Base-by-base conservation (phyloP, 2,329 filamentous ascomycete species). In the Colletotrichum eleusines region DNA sequence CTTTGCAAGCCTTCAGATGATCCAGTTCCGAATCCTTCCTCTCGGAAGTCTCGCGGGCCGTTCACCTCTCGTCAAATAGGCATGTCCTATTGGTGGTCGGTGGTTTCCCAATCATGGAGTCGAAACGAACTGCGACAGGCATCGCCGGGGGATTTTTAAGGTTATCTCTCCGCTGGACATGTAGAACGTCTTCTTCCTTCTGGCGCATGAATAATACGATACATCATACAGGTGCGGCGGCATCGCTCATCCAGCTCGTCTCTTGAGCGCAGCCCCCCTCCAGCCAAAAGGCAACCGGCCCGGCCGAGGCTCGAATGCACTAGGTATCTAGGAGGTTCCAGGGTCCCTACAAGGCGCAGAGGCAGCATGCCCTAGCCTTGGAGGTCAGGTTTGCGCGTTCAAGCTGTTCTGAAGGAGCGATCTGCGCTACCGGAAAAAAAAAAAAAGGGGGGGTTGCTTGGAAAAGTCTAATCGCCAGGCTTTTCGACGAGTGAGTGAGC, bases 321-420 rank as follows among this genome's bases (percentile, higher is more conserved):
- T 16, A 54, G n/a, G n/a, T n/a, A n/a, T n/a, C n/a, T n/a, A n/a
- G n/a, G n/a, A 33, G 31, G 55, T 40, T 65, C 33, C 66, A 58
- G 40, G 35, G 23, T 35, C 33, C 18, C 51, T 23, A 35, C 14
- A 23, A 67, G n/a, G 58, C 64, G 40, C 5, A 20, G 12, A 12
- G 42, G 12, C n/a, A 12, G 38, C 48, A 40, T 62, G 6, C 48
- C 26, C 58, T 26, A 46, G 23, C 26, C 16, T 20, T 28, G n/a
- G 38, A 54, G 53, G 26, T 35, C 35, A 48, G 18, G 48, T 51
- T 63, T n/a, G 23, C 35, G 14, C 31, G 40, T 23, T 8, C 38
- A 54, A 40, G 26, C 18, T 40, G 46, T 31, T 18, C n/a, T 23
- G 12, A 7, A 51, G 16, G 11, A 23, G 20, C 18, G n/a, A 42